phyloP scores from a whole-genome alignment of 2,329 filamentous ascomycete genomes.

The Cercospora sp. region DNA sequence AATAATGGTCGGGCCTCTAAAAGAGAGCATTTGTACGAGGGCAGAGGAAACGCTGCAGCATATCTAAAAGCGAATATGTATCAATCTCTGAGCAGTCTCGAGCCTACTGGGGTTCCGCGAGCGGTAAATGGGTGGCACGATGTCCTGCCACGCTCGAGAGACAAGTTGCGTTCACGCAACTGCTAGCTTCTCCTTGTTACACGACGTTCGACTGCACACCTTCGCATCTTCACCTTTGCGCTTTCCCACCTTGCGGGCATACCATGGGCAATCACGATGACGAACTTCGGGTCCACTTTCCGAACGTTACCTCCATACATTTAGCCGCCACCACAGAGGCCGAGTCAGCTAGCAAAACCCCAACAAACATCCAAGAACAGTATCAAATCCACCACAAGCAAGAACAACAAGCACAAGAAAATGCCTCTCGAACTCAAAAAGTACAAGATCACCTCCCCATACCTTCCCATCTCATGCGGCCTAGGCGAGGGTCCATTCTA shows the following conservation, averaged over 20 bases:
- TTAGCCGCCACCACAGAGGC: neutral
- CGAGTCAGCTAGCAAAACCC: neutral
- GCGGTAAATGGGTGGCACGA: neutral
- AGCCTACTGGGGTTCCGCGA: neutral
- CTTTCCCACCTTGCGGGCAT: neutral
- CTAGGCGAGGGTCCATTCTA: slow-evolving; percentile 76
- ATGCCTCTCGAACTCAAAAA: slow-evolving; percentile 38
- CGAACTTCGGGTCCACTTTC: neutral
- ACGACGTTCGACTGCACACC: neutral
- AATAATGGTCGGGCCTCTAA: neutral
- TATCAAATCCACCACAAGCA: neutral
- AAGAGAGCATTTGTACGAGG: neutral
- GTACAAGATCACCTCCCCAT: slow-evolving; percentile 46
- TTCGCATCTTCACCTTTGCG: neutral
- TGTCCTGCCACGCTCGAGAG: neutral
- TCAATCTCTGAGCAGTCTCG: neutral
- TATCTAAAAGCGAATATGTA: neutral
- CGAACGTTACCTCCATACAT: neutral
- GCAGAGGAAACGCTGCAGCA: neutral
- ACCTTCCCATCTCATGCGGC: slow-evolving; percentile 62
- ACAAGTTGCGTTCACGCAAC: neutral
- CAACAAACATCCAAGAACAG: neutral
- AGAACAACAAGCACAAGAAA: neutral
- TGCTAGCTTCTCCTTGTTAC: neutral
- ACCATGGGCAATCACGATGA: neutral